Evolutionary conservation across 345 rosid species (phyloP), one percentile per base, ranked within the genome.

Genomic region (Citrus mangshanensis): DNA sequence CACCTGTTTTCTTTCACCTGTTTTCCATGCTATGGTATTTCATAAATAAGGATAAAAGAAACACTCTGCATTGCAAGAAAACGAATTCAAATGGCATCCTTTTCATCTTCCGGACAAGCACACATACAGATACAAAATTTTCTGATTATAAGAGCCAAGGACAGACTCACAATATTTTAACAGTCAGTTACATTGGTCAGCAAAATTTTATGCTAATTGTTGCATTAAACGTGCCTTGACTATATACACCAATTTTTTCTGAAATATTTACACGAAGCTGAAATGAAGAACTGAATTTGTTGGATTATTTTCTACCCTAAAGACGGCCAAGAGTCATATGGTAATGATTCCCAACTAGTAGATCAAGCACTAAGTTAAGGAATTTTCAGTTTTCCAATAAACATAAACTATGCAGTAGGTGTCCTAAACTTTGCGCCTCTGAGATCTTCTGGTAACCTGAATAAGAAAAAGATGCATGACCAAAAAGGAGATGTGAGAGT

Each of bases 401-500:
- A n/a, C 3, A 6, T 38, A 58, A n/a, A 35, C 14, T 3, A 6
- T 35, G 19, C 34, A 9, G 67, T 16, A 54, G 64, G 1, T 18
- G 24, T 59, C 40, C 77, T 46, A 79, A 24, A 8, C 73, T 78
- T 68, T 77, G 68, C 49, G 77, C 24, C 88, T 75, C 82, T 79
- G 78, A 13, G 83, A 59, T 79, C 88, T 85, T 73, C 81, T 83
- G 28, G 68, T 77, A 65, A 73, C 62, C 90, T 87, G 77, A 61
- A 76, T 24, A 34, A 16, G 5, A 24, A 61, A 61, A 61, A 61
- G 10, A 9, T 38, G 42, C 7, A 38, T 38, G 12, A 38, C 42
- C 42, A 38, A 38, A 38, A 38, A 38, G 10, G 42, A 7, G 9
- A 37, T 1, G 40, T 37, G 40, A 37, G 9, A 7, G 40, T 7